Evolutionary conservation across 257 asterid genomes (phyloP), one percentile per base, ranked within the genome.

Genomic region (Solanum chilense): DNA sequence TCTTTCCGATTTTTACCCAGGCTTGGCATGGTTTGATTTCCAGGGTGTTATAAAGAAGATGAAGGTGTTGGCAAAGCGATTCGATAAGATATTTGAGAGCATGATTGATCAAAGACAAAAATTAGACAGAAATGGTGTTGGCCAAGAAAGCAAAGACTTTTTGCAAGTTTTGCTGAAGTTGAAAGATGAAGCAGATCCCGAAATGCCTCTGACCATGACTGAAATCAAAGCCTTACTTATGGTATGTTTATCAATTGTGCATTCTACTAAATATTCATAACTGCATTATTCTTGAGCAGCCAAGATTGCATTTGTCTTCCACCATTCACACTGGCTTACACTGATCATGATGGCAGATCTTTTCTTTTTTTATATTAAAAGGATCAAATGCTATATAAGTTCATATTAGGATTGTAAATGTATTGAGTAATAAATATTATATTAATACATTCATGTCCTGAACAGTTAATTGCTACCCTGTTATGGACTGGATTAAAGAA

Each of bases 221-320:
- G 96, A 93, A 84, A 87, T 95, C 33, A 95, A 94, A 92, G 94
- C 98, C 91, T 70, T 95, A 13, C 93, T 95, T 90, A 94, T 93
- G 98, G 98, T 95, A 92, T 29, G 74, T 20, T 23, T 15, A 3
- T n/a, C 76, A 62, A 14, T 25, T 20, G 33, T 77, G 39, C 83
- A 41, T 41, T 75, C 2, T 49, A 49, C 58, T 49, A 2, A 49
- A 14, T 49, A 14, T 7, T 15, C 58, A 49, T 49, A 15, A 49
- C 58, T 49, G 21, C 58, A 49, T 49, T 49, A 49, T 49, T 49
- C 2, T 49, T 49, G 21, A 49, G 58, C 15, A 14, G 58, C 58
- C 58, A 49, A 49, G 18, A 49, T 14, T 49, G 52, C 56, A 39
- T 75, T 75, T 75, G 82, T 3, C 56, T 49, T 49, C 3, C 21